Base-by-base conservation (phyloP, 1,284 basidiomycete genomes). In the Wallemia ichthyophaga region DNA sequence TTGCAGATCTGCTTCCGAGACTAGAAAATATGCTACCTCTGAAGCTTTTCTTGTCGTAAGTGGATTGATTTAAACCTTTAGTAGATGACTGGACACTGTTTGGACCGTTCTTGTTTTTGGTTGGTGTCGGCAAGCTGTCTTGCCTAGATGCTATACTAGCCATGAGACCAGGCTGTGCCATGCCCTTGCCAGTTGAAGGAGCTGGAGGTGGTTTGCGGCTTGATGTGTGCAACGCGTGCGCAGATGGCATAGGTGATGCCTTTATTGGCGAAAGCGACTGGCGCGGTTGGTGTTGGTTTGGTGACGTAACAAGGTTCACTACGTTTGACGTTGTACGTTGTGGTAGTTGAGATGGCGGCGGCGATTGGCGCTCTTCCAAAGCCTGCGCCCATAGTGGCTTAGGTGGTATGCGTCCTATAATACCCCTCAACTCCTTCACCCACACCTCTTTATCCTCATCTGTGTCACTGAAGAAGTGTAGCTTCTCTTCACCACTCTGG, bases 401-500 rank as follows among this genome's bases (percentile, higher is more conserved):
- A 1, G 82, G 79, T 23, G 87, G 87, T 64, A 91, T 86, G 61
- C 79, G 80, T 5, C 86, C 86, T 60, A 91, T 78, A 24, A 91
- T 73, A 0, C 82, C 80, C 57, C 76, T 75, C 9, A 92, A 73
- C 1, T 87, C 80, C 62, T 83, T 78, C 64, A 92, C 73, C 91
- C 91, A 98, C 70, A 75, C 76, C 17, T 73, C 70, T 71, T 94
- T 95, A 67, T 89, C 85, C 62, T 81, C 81, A 63, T 91, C 84
- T 13, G 79, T 83, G 69, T 96, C 91, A 27, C 91, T 86, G 65
- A 83, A 88, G 73, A 96, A 95, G n/a, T 48, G 37, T 13, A 48
- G 37, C 37, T 48, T 48, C 2, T 77, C 70, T 63, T 96, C 94
- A 60, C 81, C 78, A 65, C 91, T 80, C 37, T 80, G 78, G 58